Evolutionary conservation across 2,329 filamentous ascomycete species (phyloP).

Genomic region (Colletotrichum agaves): DNA sequence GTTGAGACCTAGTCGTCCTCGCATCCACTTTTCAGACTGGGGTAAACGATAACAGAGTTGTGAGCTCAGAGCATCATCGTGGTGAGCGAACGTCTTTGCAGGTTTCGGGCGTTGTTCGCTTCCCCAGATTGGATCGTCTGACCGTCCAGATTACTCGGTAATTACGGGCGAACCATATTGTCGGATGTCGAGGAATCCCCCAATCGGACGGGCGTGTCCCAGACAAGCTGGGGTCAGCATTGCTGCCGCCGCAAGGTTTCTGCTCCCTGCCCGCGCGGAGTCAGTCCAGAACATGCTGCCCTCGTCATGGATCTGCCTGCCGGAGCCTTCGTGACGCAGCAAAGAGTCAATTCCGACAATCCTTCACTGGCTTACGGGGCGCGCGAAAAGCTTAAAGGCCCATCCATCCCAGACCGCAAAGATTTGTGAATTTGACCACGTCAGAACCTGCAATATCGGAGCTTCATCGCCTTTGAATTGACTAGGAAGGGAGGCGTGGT

Average conservation of each 20-base stretch:
- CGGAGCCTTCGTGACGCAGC: slow-evolving; percentile 1
- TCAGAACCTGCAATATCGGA: slow-evolving; percentile 12
- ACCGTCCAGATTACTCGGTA: slow-evolving; percentile 25
- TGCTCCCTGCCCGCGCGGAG: slow-evolving; percentile 14
- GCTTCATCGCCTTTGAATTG: not conserved
- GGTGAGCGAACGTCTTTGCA: slow-evolving; percentile 5
- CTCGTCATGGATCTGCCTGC: slow-evolving; percentile 27
- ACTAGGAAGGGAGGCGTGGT: not conserved
- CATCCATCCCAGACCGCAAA: slow-evolving; percentile 17
- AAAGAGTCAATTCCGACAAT: slow-evolving; percentile 1
- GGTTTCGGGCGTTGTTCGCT: slow-evolving; percentile 22
- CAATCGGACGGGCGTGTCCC: slow-evolving; percentile 20
- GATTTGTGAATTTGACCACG: not conserved
- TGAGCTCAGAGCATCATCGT: slow-evolving; percentile 11
- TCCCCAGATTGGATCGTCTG: slow-evolving; percentile 24
- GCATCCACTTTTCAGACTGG: not conserved
- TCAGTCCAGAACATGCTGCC: slow-evolving; percentile 17
- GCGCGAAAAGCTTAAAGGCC: slow-evolving; percentile 14
- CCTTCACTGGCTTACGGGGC: slow-evolving; percentile 9
- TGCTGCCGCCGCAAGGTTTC: slow-evolving; percentile 4
- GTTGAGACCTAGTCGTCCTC: not conserved
- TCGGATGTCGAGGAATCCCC: slow-evolving; percentile 19
- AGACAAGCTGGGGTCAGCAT: slow-evolving; percentile 22
- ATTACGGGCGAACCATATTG: slow-evolving; percentile 25
- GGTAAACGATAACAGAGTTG: not conserved